Conservation (phyloP, 2,329 filamentous ascomycete species). For the Trichophyton schoenleinii region DNA sequence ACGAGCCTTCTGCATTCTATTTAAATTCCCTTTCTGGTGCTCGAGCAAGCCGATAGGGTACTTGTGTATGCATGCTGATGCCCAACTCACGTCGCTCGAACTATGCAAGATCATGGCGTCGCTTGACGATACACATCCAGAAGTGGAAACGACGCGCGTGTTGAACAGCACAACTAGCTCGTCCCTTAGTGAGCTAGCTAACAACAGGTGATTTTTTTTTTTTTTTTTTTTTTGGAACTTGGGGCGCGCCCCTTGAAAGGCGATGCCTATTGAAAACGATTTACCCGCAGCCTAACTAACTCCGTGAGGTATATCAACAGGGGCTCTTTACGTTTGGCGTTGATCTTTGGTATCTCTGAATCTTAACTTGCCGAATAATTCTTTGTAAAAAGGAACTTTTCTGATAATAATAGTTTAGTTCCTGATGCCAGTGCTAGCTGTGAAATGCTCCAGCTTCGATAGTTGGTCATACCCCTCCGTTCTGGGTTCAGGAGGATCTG, state of each 20-base stretch:
- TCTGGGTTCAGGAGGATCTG: background rate
- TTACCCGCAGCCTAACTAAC: background rate
- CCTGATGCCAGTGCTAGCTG: background rate
- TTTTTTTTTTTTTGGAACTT: constrained; percentile 22
- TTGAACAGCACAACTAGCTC: constrained; percentile 47
- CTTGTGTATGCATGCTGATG: constrained; percentile 9
- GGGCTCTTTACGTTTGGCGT: background rate
- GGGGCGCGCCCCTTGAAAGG: background rate
- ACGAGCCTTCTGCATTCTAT: constrained; percentile 37
- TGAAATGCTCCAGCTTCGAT: background rate
- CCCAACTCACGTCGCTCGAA: background rate
- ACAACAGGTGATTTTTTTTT: constrained; percentile 58
- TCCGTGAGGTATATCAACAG: background rate
- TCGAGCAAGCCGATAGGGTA: background rate
- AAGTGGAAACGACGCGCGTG: constrained; percentile 66
- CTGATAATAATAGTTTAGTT: background rate
- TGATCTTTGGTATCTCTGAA: background rate
- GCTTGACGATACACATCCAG: constrained; percentile 75
- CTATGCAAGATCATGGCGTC: constrained; percentile 62
- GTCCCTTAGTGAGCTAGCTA: constrained; percentile 26
- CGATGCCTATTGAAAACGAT: background rate
- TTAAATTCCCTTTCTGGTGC: constrained; percentile 24
- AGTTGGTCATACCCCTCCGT: constrained; percentile 14
- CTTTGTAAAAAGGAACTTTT: background rate
- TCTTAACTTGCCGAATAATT: background rate